Percentiles rank a stretch among this genome's conserved stretches.
phyloP scores from a whole-genome alignment of 306 rosid genomes.

The Styphnolobium japonicum region DNA sequence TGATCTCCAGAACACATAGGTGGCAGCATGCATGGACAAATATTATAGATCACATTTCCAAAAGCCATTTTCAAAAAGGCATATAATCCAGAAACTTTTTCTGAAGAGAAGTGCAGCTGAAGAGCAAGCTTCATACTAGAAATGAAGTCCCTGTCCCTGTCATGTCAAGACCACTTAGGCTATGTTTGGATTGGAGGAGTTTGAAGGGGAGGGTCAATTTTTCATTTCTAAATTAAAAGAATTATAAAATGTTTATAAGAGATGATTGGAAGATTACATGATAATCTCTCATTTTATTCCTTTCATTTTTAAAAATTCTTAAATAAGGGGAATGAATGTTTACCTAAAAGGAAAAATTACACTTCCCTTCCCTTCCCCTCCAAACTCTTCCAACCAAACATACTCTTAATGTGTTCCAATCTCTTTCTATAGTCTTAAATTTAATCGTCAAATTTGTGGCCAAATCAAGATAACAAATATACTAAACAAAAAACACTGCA shows the following conservation, averaged over 20 bases:
- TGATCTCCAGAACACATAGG: background rate
- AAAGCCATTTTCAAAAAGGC: background rate
- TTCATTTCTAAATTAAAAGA: too few species aligned
- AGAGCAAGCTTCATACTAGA: background rate
- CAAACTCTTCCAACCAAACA: too few species aligned
- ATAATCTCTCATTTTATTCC: too few species aligned
- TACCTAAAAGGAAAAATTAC: too few species aligned
- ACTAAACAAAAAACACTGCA: background rate
- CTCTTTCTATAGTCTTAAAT: background rate
- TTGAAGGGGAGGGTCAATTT: too few species aligned
- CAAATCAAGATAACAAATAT: background rate
- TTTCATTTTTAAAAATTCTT: too few species aligned
- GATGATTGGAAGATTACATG: too few species aligned
- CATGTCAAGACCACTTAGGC: background rate
- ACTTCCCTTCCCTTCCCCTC: too few species aligned
- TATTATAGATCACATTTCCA: background rate
- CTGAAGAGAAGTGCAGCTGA: background rate
- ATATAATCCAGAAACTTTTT: background rate
- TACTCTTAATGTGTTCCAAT: too few species aligned
- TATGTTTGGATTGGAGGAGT: too few species aligned
- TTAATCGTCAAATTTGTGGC: background rate
- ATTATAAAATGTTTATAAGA: too few species aligned
- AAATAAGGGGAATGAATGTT: too few species aligned
- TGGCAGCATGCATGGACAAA: background rate
- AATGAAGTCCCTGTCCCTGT: background rate